Evolutionary conservation across 257 asterid species (phyloP), one percentile per base, ranked within the genome.

Genomic region (Verbascum thapsus): DNA sequence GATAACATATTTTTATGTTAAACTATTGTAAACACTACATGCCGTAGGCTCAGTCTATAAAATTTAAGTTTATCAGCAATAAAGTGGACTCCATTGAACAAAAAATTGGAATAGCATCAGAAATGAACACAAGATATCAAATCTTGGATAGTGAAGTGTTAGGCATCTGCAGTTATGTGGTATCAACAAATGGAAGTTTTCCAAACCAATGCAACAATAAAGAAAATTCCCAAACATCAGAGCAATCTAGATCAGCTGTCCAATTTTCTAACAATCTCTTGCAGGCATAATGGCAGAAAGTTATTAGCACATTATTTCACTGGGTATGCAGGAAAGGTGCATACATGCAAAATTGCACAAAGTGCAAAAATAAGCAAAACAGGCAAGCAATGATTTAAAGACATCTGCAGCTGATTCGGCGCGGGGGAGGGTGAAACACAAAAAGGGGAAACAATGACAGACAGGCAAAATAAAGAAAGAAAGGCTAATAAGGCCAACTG

Each of bases 31-130:
- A 26, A 26, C 32, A 26, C 32, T 26, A 26, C 32, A 26, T 1
- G 2, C 32, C 2, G 32, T 26, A 26, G 18, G 54, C n/a, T 40
- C 54, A 41, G 15, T 15, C 13, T 7, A 49, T n/a, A 38, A 38
- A 8, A 60, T 4, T 13, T 11, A 63, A 35, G 51, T 20, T 22
- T 41, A n/a, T 49, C 39, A 40, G 12, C 47, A 4, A 38, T 16
- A 11, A 63, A 47, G 53, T 56, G 16, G 37, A 61, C 35, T 61
- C 42, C 47, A n/a, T 37, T n/a, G 35, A 54, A 47, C 16, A 30
- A n/a, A 5, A 52, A n/a, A n/a, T 55, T 34, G 50, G 53, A 69
- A 0, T n/a, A 4, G 5, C 2, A 56, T 22, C 30, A 26, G 20
- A 8, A 8, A 45, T 10, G 26, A 1, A 56, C 43, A 57, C 26